phyloP scores from a whole-genome alignment of 768 basidiomycete genomes.

The Tephrocybe sp. region DNA sequence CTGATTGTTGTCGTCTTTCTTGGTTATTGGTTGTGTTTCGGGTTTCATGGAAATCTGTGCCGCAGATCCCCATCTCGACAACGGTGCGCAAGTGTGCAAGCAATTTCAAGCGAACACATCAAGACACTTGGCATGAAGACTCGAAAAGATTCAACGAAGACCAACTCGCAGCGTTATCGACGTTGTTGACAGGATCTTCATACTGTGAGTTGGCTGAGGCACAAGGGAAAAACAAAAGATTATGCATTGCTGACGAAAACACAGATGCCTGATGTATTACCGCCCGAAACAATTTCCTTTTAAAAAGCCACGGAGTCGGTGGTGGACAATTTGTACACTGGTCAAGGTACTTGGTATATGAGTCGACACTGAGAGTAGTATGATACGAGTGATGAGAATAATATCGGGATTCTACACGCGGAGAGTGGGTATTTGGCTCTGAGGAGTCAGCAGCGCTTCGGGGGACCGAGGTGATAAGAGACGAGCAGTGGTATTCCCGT shows the following conservation, averaged over 20 bases:
- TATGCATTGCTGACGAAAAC: constrained; percentile 3
- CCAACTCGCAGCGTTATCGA: constrained; percentile 77
- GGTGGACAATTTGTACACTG: constrained; percentile 14
- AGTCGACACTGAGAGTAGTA: constrained; percentile 3
- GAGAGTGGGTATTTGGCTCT: constrained; percentile 38
- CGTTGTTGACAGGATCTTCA: constrained; percentile 81
- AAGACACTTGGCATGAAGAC: constrained; percentile 90
- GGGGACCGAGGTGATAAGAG: constrained; percentile 27
- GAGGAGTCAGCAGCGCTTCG: constrained; percentile 27
- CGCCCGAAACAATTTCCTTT: constrained; percentile 7
- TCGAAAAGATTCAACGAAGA: constrained; percentile 83
- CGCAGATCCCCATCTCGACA: constrained; percentile 76
- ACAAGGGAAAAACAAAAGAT: neutral
- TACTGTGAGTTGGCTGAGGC: constrained; percentile 56
- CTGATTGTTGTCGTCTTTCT: constrained; percentile 11
- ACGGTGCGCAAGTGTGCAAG: constrained; percentile 79
- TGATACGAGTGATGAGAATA: constrained; percentile 7
- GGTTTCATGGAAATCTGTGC: neutral
- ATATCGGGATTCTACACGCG: constrained; percentile 30
- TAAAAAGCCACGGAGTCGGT: neutral
- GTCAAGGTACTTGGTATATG: constrained; percentile 18
- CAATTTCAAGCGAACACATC: constrained; percentile 79
- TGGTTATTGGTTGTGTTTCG: neutral
- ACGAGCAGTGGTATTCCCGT: constrained; percentile 23
- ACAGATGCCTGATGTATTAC: constrained; percentile 18